Base-by-base conservation (phyloP, 2,329 filamentous ascomycete species). In the Rosellinia necatrix region DNA sequence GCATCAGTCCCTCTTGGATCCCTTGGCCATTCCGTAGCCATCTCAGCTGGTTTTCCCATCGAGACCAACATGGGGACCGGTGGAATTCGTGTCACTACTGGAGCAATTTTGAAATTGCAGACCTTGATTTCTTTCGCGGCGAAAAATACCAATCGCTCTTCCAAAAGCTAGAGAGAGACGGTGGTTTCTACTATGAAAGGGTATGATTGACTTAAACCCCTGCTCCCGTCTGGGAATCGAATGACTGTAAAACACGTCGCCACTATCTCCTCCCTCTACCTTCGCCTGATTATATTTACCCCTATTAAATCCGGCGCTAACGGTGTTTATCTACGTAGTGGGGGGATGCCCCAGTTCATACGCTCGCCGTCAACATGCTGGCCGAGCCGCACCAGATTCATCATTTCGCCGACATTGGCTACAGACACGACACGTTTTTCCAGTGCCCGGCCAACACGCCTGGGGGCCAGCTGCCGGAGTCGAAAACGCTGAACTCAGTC, bases 81-180 rank as follows among this genome's bases (percentile, higher is more conserved):
- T 78, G 75, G 75, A 78, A 73, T 61, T 61, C 72, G 25, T 78
- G 76, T 57, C 76, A 78, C 55, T 78, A 78, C 60, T 78, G 76
- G 76, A 76, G 74, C 55, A 78, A 78, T 51, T 78, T 78, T 48
- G 76, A 78, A 62, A 78, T 78, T 56, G 76, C 75, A 21, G 70
- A 76, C 51, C 69, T 78, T 56, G 75, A 77, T 49, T 76, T 77
- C 52, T 78, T 76, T 65, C 70, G 76, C 9, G 66, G 70, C 19
- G 63, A 64, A 24, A 66, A 67, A 40, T 78, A 78, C 53, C 74
- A 76, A 58, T 71, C 73, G 9, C 67, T 76, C 9, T 78, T 74
- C 58, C 63, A 71, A 22, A 69, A 71, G 37, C 62, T 78, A 4
- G 76, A 78, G 38, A 63, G 60, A 22, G 68, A 70, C 6, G 76